Percentiles rank a stretch among this genome's conserved stretches.
Conservation (phyloP, 2,329 filamentous ascomycete species). For the Stachybotrys echinatus region DNA sequence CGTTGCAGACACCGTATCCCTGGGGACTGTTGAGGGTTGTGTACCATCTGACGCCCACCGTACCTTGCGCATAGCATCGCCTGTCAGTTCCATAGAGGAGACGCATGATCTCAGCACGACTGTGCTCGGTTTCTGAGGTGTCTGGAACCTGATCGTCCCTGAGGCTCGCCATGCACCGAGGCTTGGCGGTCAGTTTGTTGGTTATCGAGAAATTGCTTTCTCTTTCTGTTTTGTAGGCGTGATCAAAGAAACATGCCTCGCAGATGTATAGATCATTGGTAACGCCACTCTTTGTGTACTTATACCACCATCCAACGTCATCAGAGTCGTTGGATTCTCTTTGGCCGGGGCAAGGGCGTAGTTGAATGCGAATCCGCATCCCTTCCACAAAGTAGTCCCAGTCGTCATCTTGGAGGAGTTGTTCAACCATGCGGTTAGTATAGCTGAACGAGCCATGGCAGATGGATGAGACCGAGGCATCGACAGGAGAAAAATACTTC, state of each 20-base stretch:
- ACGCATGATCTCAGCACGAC: constrained; percentile 3
- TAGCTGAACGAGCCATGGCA: constrained; percentile 2
- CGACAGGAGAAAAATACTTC: not conserved
- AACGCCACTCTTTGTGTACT: not conserved
- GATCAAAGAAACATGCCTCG: constrained; percentile 3
- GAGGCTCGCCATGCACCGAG: constrained; percentile 4
- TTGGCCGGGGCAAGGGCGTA: not conserved
- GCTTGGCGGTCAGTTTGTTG: not conserved
- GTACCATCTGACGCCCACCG: constrained; percentile 3
- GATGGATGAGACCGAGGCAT: not conserved
- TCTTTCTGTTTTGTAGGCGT: constrained; percentile 4
- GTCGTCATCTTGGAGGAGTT: constrained; percentile 1
- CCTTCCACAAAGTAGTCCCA: constrained; percentile 2
- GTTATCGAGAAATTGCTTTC: not conserved
- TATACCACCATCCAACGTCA: constrained; percentile 2
- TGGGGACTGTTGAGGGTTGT: constrained; percentile 3
- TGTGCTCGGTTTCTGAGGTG: constrained; percentile 1
- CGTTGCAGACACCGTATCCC: constrained; percentile 2
- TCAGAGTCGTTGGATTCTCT: not conserved
- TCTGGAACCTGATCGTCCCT: constrained; percentile 1
- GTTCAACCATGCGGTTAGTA: constrained; percentile 2
- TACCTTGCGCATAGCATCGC: constrained; percentile 4
- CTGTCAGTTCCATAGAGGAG: constrained; percentile 3
- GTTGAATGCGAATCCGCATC: constrained; percentile 1
- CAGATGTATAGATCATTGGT: constrained; percentile 3